Evolutionary conservation across 106 monocot genomes (phyloP).

Genomic region (Hemerocallis citrina): DNA sequence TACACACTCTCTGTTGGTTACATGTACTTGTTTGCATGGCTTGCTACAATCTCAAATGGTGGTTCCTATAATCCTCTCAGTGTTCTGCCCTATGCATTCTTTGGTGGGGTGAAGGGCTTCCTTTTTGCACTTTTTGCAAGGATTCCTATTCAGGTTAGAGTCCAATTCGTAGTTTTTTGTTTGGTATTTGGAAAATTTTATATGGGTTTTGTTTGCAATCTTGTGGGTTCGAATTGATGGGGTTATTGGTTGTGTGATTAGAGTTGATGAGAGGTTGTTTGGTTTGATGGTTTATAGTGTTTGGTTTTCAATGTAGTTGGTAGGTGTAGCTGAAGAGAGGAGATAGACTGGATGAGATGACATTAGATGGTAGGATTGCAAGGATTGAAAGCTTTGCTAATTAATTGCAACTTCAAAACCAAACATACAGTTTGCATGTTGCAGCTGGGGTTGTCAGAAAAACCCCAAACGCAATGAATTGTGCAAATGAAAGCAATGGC

Average conservation of each 20-base stretch:
- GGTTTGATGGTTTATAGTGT: background rate
- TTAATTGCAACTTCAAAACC: no score
- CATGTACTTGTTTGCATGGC: conserved; percentile 92
- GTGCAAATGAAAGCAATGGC: background rate
- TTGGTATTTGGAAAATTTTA: background rate
- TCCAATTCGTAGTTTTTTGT: background rate
- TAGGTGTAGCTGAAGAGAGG: no score
- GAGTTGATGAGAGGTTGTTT: background rate
- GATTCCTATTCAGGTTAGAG: conserved; percentile 74
- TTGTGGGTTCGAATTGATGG: background rate
- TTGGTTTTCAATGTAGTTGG: background rate
- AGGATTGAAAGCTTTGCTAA: no score
- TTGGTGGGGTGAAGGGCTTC: conserved; percentile 27
- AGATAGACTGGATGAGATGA: no score
- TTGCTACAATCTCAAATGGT: conserved; percentile 39
- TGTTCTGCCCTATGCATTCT: conserved; percentile 51
- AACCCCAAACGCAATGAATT: no score
- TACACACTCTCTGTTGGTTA: conserved; percentile 35
- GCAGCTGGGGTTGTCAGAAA: no score
- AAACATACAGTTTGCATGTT: no score
- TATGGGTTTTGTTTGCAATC: background rate
- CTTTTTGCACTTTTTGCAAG: conserved; percentile 54
- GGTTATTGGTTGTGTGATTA: background rate
- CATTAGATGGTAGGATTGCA: no score
- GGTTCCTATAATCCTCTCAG: conserved; percentile 82